Evolutionary conservation across 192 early-diverging fungal species (phyloP), one percentile per base, ranked within the genome.

Genomic region (Glomus cerebriforme): DNA sequence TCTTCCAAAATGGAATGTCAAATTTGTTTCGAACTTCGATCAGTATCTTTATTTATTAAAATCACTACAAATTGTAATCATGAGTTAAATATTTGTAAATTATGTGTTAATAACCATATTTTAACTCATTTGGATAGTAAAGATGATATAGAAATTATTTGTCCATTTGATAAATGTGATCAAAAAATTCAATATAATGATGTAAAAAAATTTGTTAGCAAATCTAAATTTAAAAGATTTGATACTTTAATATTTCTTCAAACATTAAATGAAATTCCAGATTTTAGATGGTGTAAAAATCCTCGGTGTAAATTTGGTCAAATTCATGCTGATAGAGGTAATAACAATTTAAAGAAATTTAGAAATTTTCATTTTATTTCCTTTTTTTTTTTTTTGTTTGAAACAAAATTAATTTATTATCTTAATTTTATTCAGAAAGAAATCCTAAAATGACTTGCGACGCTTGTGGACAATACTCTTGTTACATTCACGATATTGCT

Each of bases 251-350:
- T 64, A 17, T 7, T 78, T 29, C 26, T 17, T 32, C 29, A 39
- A 35, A 64, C 15, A 26, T 34, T 78, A 19, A 24, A n/a, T 19
- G 2, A n/a, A 15, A 68, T 67, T 39, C 45, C 62, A 29, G 76
- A 78, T 34, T 78, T 78, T 58, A 49, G 43, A 67, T 78, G 76
- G 76, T 78, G 76, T 35, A 45, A 37, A 35, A 78, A 78, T 68
- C 9, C 63, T 1, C 35, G 8, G 1, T 78, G 76, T 67, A 45
- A 27, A 12, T 65, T 64, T 45, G 76, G 76, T 24, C 76, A 68
- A 78, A 78, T 78, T 54, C 63, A 78, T 54, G 19, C 4, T 32
- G 29, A 78, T 15, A 24, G 64, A 67, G 76, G 76, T 75, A 75
- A 67, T 2, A 13, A 39, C 37, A 7, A 39, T 7, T 7, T n/a